Conservation (phyloP, 2,329 filamentous ascomycete genomes). For the Cladorrhinum sp. region DNA sequence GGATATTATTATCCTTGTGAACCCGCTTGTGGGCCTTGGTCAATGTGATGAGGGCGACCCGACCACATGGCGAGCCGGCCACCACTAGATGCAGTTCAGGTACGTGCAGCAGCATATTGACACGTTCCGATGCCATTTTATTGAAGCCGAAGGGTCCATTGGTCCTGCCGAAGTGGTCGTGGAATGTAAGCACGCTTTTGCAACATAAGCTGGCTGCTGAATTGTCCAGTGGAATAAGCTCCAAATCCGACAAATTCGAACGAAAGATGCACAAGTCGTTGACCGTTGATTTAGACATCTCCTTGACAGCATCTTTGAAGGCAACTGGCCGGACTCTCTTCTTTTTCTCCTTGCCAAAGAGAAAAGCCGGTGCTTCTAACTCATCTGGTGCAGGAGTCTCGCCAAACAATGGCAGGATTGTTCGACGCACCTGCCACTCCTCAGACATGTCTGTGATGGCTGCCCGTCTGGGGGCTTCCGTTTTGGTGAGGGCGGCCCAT, state of each 20-base stretch:
- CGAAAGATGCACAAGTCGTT: slow-evolving; percentile 40
- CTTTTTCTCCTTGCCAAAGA: slow-evolving; percentile 2
- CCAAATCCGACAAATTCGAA: slow-evolving; percentile 48
- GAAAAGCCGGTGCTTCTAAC: background rate
- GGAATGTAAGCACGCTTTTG: slow-evolving; percentile 34
- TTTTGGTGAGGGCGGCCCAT: slow-evolving; percentile 4
- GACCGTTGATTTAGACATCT: slow-evolving; percentile 15
- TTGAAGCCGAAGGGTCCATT: slow-evolving; percentile 32
- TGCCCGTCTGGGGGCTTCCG: background rate
- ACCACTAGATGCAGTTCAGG: slow-evolving; percentile 69
- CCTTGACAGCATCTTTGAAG: background rate
- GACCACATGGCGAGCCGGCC: slow-evolving; percentile 63
- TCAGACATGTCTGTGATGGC: slow-evolving; percentile 18
- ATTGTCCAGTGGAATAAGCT: slow-evolving; percentile 40
- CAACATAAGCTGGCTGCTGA: slow-evolving; percentile 26
- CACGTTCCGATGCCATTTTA: slow-evolving; percentile 42
- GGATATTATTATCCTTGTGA: slow-evolving; percentile 22
- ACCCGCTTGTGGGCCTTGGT: slow-evolving; percentile 41
- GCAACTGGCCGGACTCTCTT: slow-evolving; percentile 1
- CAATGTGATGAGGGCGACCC: slow-evolving; percentile 59
- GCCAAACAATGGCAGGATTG: slow-evolving; percentile 23
- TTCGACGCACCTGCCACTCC: slow-evolving; percentile 15
- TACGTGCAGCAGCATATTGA: slow-evolving; percentile 63
- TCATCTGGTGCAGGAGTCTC: slow-evolving; percentile 7
- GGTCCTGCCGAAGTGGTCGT: slow-evolving; percentile 25